phyloP scores from a whole-genome alignment of 768 basidiomycete species.

The Arthromyces matolae region DNA sequence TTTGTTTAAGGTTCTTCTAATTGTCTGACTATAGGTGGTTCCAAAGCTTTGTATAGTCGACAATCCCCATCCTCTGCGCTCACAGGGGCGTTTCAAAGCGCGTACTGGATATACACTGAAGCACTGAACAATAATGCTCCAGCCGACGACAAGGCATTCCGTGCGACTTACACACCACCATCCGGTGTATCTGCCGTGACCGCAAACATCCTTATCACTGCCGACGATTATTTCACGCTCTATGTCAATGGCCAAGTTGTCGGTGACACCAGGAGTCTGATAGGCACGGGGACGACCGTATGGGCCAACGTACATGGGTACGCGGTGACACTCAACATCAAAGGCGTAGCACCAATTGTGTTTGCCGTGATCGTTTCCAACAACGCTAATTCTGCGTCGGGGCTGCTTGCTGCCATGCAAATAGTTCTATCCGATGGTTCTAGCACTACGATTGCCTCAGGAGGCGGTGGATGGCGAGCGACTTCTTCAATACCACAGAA shows the following conservation, averaged over 20 bases:
- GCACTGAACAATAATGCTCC: neutral
- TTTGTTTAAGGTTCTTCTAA: neutral
- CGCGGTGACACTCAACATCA: slow-evolving; percentile 2
- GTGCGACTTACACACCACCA: slow-evolving; percentile 2
- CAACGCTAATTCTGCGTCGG: neutral
- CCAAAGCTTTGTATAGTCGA: neutral
- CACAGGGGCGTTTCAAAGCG: neutral
- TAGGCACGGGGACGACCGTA: neutral
- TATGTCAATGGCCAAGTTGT: slow-evolving; percentile 8
- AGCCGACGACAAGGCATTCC: slow-evolving; percentile 4
- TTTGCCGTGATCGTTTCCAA: slow-evolving; percentile 6
- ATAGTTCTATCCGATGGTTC: slow-evolving; percentile 8
- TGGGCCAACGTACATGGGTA: slow-evolving; percentile 6
- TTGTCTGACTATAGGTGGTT: neutral
- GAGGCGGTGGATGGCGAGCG: neutral
- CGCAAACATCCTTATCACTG: slow-evolving; percentile 6
- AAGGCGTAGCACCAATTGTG: neutral
- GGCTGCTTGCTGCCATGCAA: slow-evolving; percentile 4
- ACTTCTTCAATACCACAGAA: slow-evolving; percentile 5
- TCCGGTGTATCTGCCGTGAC: slow-evolving; percentile 2
- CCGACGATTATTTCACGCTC: slow-evolving; percentile 10
- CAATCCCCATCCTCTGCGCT: neutral
- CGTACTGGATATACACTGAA: slow-evolving; percentile 11
- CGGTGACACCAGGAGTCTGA: slow-evolving; percentile 3
- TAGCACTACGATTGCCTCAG: slow-evolving; percentile 2